Base-by-base conservation (phyloP, 345 rosid species). In the Kandelia obovata region DNA sequence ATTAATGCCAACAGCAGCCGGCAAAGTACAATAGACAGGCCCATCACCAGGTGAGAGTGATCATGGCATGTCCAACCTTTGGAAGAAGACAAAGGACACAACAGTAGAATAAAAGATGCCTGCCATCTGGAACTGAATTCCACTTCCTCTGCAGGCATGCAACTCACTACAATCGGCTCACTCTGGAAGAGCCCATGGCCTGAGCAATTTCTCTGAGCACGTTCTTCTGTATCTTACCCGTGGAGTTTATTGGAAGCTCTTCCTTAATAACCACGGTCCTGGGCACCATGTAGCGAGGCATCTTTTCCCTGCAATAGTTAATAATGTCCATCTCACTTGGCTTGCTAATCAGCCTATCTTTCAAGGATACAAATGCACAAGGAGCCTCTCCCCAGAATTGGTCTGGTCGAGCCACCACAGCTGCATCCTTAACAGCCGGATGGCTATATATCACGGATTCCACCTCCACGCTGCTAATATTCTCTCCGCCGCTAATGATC, bases 221-320 rank as follows among this genome's bases (percentile, higher is more conserved):
- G 71, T 71, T 86, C 83, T 93, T 88, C 55, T 86, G 87, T 35
- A 85, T 77, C 79, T 93, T 89, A 61, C 96, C 97, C 0, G 98
- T 91, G 5, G 96, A 85, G 23, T 92, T 91, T 73, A 76, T 89
- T 0, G 97, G 94, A 67, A 93, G 67, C 52, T 93, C 91, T 17
- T 78, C 82, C 51, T 25, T 53, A 10, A 88, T 89, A 57, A 88
- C 79, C 26, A 91, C 76, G 0, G 88, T 89, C 67, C 81, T 81
- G 6, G 98, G 97, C 64, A 88, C 86, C 97, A 91, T 93, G 64
- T 80, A 93, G 68, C 71, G 96, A 0, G 97, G 92, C 79, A 93
- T 64, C 39, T 65, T 82, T 39, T 75, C 83, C 64, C 88, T 75
- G 65, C 92, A 93, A 57, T 78, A 89, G 53, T 63, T 63, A 20